Base-by-base conservation (phyloP, 345 rosid genomes). In the Gossypium australe region DNA sequence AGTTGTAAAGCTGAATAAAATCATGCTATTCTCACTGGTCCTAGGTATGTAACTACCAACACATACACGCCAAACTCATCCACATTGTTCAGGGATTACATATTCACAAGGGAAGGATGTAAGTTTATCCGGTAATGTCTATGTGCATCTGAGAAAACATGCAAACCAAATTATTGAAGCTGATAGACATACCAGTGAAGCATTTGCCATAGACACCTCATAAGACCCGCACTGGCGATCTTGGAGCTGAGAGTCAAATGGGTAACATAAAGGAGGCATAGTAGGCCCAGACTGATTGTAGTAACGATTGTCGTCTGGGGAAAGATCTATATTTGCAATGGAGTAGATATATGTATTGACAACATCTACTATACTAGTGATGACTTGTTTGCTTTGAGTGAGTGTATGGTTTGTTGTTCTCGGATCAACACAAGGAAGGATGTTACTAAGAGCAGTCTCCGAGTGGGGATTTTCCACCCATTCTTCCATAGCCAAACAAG, bases 401-500 rank as follows among this genome's bases (percentile, higher is more conserved):
- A 95, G 94, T 1, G 97, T 90, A 72, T 90, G 84, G 82, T 91
- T 95, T 65, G 99, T 93, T 58, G 99, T 95, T 77, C 74, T 82
- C 73, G 87, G 89, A 77, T 95, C 93, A 16, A 95, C 97, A 76
- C 99, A 95, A 2, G 99, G 97, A 79, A 95, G 95, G 78, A 95
- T 91, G 84, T 89, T 79, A 79, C 94, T 60, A 25, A 27, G 64
- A 27, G 64, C 64, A 2, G 64, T 60, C 64, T 60, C 64, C 1
- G 64, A 43, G 0, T 60, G 64, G 64, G 64, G 64, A 60, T 60
- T 60, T 25, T 60, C 64, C 41, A 89, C 98, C 99, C 99, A 95
- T 79, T 93, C 94, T 62, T 87, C 89, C 99, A 95, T 93, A 67
- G 64, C 64, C 64, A 60, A 11, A 60, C 64, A 60, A 60, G 64